Percentiles rank a stretch among this genome's conserved stretches.
phyloP scores from a whole-genome alignment of 805 yeast genomes.

The Yarrowia bubula region DNA sequence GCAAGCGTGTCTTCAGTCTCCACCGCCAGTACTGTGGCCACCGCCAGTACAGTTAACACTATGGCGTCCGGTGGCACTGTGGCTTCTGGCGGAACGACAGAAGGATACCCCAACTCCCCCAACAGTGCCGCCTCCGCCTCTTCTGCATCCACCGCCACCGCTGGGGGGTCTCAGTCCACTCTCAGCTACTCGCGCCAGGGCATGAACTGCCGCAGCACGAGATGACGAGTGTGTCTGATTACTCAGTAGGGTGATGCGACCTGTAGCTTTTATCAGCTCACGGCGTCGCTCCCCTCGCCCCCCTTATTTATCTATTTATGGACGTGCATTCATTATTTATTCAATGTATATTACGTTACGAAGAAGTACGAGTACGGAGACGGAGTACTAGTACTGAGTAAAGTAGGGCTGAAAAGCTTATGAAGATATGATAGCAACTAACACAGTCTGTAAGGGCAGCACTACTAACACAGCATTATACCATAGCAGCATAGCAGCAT shows the following conservation, averaged over 20 bases:
- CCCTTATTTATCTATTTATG: slow-evolving; percentile 26
- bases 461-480: too few species aligned
- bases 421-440: neutral
- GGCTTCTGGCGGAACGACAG: neutral
- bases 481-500: too few species aligned
- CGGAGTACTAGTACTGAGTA: too few species aligned
- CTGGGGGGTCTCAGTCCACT: slow-evolving; percentile 22
- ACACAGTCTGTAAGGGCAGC: too few species aligned
- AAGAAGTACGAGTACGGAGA: neutral
- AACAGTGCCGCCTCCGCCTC: slow-evolving; percentile 22
- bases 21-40: slow-evolving; percentile 15
- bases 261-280: neutral
- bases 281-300: slow-evolving; percentile 19
- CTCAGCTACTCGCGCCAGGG: slow-evolving; percentile 10
- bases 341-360: slow-evolving; percentile 26
- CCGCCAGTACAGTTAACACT: slow-evolving; percentile 23
- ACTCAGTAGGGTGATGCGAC: slow-evolving; percentile 19
- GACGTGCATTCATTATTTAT: slow-evolving; percentile 27
- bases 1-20: slow-evolving; percentile 27
- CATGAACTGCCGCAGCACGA: neutral
- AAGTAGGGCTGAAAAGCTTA: neutral
- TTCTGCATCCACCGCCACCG: slow-evolving; percentile 9
- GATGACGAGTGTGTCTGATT: neutral
- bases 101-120: slow-evolving; percentile 18
- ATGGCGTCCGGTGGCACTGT: slow-evolving; percentile 19